Conservation (phyloP, 108 stramenopile species). For the Nitzschia sp. region DNA sequence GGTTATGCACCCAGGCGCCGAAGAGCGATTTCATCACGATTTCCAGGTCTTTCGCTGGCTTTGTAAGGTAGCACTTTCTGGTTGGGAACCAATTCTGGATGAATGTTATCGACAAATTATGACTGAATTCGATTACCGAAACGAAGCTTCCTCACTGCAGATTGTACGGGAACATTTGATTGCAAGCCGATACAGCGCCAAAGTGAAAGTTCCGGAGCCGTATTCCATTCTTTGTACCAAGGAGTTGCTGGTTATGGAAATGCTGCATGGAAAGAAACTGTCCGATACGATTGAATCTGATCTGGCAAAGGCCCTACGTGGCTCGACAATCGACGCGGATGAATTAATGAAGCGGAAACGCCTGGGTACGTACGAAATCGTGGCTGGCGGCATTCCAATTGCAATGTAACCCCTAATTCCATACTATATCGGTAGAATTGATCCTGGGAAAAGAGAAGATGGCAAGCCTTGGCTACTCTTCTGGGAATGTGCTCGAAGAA, state of each 20-base stretch:
- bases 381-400: neutral
- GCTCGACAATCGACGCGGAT: slow-evolving; percentile 36
- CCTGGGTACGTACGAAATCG: slow-evolving; percentile 16
- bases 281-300: slow-evolving; percentile 54
- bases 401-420: neutral
- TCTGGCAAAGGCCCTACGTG: slow-evolving; percentile 44
- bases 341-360: slow-evolving; percentile 50
- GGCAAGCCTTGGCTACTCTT: slow-evolving; percentile 4
- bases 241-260: slow-evolving; percentile 74
- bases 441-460: slow-evolving; percentile 36
- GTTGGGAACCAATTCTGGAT: slow-evolving; percentile 69
- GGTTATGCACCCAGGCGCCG: slow-evolving; percentile 69
- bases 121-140: slow-evolving; percentile 73
- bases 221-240: slow-evolving; percentile 48
- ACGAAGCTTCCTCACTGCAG: slow-evolving; percentile 55
- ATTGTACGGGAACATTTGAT: slow-evolving; percentile 53
- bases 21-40: slow-evolving; percentile 65
- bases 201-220: slow-evolving; percentile 52
- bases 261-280: slow-evolving; percentile 61
- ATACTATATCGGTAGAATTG: slow-evolving; percentile 11
- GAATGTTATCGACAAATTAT: slow-evolving; percentile 67
- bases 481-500: neutral
- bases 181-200: slow-evolving; percentile 27
- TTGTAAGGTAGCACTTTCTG: slow-evolving; percentile 66
- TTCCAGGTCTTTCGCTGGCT: slow-evolving; percentile 71